phyloP scores from a whole-genome alignment of 169 alveolate genomes.

The Plasmodium yoelii region DNA sequence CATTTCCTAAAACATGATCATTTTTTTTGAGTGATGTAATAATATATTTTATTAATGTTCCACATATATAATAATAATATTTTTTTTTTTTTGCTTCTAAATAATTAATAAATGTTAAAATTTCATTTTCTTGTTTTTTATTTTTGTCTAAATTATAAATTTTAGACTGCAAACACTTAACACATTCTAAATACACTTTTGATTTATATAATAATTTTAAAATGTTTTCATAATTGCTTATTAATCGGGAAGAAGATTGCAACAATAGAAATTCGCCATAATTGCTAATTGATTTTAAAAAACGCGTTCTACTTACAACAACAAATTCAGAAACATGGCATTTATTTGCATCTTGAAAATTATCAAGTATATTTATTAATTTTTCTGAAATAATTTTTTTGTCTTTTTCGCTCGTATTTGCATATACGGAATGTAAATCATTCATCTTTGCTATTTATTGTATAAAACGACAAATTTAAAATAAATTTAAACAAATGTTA shows the following conservation, averaged over 20 bases:
- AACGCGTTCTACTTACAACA: constrained; percentile 75
- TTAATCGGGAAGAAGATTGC: constrained; percentile 74
- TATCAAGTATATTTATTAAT: constrained; percentile 51
- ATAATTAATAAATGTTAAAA: constrained; percentile 53
- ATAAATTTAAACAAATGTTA: background rate
- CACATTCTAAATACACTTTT: constrained; percentile 54
- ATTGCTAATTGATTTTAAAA: constrained; percentile 63
- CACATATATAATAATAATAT: constrained; percentile 48
- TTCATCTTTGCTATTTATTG: constrained; percentile 49
- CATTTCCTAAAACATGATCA: constrained; percentile 18
- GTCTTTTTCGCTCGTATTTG: constrained; percentile 64
- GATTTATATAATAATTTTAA: constrained; percentile 64
- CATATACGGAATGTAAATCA: constrained; percentile 58
- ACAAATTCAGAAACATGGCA: constrained; percentile 71
- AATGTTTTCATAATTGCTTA: constrained; percentile 64
- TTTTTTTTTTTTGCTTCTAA: constrained; percentile 57
- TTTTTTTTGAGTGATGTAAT: constrained; percentile 57
- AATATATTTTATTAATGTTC: constrained; percentile 47
- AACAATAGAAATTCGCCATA: constrained; percentile 71
- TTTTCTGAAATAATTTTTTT: constrained; percentile 57
- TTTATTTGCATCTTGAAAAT: constrained; percentile 48
- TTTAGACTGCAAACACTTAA: constrained; percentile 30
- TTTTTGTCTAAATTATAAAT: constrained; percentile 12
- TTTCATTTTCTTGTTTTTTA: constrained; percentile 70
- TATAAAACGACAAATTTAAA: background rate